Conservation (phyloP, 1,139 yeast species). For the Sugiyamaella castrensis region DNA sequence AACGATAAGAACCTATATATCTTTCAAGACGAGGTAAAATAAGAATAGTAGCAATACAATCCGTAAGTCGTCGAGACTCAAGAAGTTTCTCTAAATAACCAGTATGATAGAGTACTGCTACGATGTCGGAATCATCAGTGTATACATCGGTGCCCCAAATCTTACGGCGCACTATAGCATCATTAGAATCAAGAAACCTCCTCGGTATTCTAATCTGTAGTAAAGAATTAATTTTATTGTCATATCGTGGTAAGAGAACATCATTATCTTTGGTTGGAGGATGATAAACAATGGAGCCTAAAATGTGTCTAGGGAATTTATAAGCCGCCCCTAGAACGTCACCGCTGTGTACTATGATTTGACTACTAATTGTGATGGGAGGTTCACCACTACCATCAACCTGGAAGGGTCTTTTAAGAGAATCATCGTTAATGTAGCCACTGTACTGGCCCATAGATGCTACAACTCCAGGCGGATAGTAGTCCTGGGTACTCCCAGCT, state of each 20-base stretch:
- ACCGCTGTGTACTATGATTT: constrained; percentile 41
- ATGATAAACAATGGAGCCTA: constrained; percentile 62
- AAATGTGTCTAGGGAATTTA: constrained; percentile 47
- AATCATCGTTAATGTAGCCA: not conserved
- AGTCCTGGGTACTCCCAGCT: not conserved
- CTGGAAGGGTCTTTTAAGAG: constrained; percentile 1
- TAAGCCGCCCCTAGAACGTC: constrained; percentile 48
- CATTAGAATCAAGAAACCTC: constrained; percentile 37
- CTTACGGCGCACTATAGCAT: constrained; percentile 49
- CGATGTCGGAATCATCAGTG: constrained; percentile 88
- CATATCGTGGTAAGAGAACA: constrained; percentile 35
- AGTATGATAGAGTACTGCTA: constrained; percentile 68
- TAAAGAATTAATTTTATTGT: constrained; percentile 56
- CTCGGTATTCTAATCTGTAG: constrained; percentile 64
- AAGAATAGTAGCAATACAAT: constrained; percentile 65
- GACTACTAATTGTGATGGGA: constrained; percentile 24
- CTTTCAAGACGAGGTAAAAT: constrained; percentile 62
- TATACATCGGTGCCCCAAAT: constrained; percentile 93
- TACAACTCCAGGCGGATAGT: not conserved
- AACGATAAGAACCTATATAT: constrained; percentile 61
- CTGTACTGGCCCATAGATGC: not conserved
- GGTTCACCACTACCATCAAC: constrained; percentile 13
- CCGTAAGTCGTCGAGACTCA: constrained; percentile 36
- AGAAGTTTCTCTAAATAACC: constrained; percentile 52
- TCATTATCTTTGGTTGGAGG: constrained; percentile 38